Percentiles rank a stretch among this genome's conserved stretches.
These are phyloP conservation scores for Immersiporthe knoxdaviesiana DNA, from an alignment of 2,329 filamentous ascomycete species.

Conservation along the genomic window DNA sequence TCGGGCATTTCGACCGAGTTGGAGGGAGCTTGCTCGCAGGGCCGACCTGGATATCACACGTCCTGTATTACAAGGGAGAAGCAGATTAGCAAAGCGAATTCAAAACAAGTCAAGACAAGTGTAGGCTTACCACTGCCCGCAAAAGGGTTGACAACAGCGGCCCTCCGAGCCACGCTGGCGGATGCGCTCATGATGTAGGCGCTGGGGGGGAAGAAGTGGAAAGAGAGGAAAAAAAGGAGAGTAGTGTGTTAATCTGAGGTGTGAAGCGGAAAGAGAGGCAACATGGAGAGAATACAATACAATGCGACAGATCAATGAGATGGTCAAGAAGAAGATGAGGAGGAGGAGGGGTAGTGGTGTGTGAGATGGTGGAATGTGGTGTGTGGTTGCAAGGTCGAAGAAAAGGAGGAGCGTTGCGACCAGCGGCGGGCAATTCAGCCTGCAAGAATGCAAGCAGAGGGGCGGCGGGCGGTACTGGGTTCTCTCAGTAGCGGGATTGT, in stretches of 20 bases:
- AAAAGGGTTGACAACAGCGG: constrained; percentile 57
- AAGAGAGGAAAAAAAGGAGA: neutral
- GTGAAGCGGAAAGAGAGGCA: neutral
- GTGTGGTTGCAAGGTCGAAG: constrained; percentile 11
- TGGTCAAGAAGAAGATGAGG: neutral
- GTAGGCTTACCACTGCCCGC: constrained; percentile 49
- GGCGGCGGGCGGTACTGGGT: neutral
- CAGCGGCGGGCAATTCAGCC: constrained; percentile 4
- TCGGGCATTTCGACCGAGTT: constrained; percentile 51
- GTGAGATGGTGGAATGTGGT: no score
- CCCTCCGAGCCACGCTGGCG: constrained; percentile 58
- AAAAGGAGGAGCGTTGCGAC: constrained; percentile 26
- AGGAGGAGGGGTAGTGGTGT: neutral
- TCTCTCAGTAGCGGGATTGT: constrained; percentile 5
- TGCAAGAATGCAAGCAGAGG: constrained; percentile 21
- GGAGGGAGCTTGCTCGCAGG: constrained; percentile 50
- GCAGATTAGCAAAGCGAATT: constrained; percentile 36
- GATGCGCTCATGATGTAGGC: constrained; percentile 56
- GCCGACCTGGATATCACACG: constrained; percentile 50
- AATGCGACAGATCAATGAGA: neutral
- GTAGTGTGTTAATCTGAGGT: neutral
- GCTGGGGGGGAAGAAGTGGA: neutral
- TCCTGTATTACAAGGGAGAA: constrained; percentile 40
- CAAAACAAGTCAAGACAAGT: neutral
- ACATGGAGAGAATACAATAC: constrained; percentile 11